Evolutionary conservation across 495 filamentous ascomycete species (phyloP), one percentile per base, ranked within the genome.

Genomic region (Mycothermus thermophilus): DNA sequence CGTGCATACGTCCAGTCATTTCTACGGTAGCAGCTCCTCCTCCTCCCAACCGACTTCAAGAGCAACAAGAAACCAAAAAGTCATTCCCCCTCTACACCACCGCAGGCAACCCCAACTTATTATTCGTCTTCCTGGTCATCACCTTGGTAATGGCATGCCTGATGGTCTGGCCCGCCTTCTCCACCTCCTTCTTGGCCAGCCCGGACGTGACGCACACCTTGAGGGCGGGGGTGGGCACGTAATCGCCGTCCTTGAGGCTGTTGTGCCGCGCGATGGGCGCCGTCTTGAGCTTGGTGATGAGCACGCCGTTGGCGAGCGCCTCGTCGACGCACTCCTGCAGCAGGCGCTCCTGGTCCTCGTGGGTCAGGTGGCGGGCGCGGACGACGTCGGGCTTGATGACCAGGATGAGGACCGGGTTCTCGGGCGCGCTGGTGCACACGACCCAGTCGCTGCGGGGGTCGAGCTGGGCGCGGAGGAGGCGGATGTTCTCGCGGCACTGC

Each of bases 381-480:
- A 90, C 62, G 17, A 93, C 72, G 33, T 94, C 85, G 6, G 74
- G 69, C 67, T 92, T 93, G 31, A 97, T 57, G n/a, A 78, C 74
- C 26, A 95, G 61, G 3, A 96, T 56, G 64, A 92, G 72, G 30
- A 94, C 60, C 0, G 90, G 90, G 43, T 93, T 96, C 47, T 95
- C 85, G 2, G 69, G 62, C 3, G 76, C 63, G 51, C 83, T 90
- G 5, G 80, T 83, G 62, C 83, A 90, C 15, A 55, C 37, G 23
- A 96, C 77, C 82, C 86, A 95, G 41, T 96, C 92, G 57, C 86
- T 94, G 14, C 84, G 71, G 3, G 84, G 85, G 50, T 96, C 92
- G 18, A 96, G 64, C 55, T 94, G 86, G 9, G 74, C 73, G 50
- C 82, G 72, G 75, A 96, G 79, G 3, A 75, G 67, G 47, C 74